Conservation (phyloP, 2,329 filamentous ascomycete genomes). For the Claviceps sp. region DNA sequence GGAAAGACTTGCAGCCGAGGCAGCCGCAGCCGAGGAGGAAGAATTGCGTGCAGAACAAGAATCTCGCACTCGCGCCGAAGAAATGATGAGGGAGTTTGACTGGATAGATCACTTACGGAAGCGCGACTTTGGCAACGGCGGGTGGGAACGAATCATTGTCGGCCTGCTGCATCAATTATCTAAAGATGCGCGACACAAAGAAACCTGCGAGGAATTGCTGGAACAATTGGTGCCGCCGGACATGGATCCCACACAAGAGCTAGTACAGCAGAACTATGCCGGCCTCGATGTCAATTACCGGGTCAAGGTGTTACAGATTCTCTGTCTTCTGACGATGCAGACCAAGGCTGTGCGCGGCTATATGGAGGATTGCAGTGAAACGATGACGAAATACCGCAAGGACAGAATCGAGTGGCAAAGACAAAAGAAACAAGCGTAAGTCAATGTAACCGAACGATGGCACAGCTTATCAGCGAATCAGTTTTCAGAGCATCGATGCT, state of each 20-base stretch:
- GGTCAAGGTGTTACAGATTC: slow-evolving; percentile 66
- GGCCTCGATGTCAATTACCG: slow-evolving; percentile 72
- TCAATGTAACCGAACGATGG: slow-evolving; percentile 9
- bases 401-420: slow-evolving; percentile 90
- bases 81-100: slow-evolving; percentile 59
- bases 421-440: slow-evolving; percentile 53
- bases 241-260: slow-evolving; percentile 61
- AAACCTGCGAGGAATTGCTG: slow-evolving; percentile 66
- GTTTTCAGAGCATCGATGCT: not conserved
- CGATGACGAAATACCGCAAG: slow-evolving; percentile 90
- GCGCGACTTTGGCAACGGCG: slow-evolving; percentile 74
- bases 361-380: slow-evolving; percentile 82
- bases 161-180: slow-evolving; percentile 78
- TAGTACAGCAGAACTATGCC: slow-evolving; percentile 58
- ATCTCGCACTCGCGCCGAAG: slow-evolving; percentile 54
- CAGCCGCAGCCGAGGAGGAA: slow-evolving; percentile 38
- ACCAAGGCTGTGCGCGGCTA: slow-evolving; percentile 79
- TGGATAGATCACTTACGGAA: slow-evolving; percentile 79
- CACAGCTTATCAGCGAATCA: slow-evolving; percentile 2
- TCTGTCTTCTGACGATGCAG: slow-evolving; percentile 73
- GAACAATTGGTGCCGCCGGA: slow-evolving; percentile 68
- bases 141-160: slow-evolving; percentile 83
- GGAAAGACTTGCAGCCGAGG: slow-evolving; percentile 50
- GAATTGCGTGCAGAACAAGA: slow-evolving; percentile 32
- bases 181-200: slow-evolving; percentile 54